Conservation (phyloP, 495 filamentous ascomycete genomes). For the Parmelia sp. region DNA sequence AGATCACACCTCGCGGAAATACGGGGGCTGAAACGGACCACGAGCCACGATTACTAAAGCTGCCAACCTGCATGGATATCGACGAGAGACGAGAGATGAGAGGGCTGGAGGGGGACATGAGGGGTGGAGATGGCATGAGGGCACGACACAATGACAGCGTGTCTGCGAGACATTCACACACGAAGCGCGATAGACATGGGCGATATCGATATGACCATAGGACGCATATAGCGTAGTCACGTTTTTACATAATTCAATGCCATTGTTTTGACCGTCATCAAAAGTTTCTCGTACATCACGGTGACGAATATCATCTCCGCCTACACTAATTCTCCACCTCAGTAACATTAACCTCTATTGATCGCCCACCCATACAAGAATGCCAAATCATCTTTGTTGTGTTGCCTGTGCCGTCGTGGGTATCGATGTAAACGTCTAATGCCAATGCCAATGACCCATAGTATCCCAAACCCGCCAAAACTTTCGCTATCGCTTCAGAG, state of each 20-base stretch:
- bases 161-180: no score
- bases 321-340: no score
- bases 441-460: background rate
- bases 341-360: no score
- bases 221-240: conserved; percentile 1
- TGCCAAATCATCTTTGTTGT: background rate
- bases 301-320: background rate
- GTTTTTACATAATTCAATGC: background rate
- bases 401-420: background rate
- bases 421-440: conserved; percentile 1
- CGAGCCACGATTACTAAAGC: no score
- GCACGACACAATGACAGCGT: background rate
- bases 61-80: background rate
- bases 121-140: background rate
- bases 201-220: background rate
- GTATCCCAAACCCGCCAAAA: background rate
- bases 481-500: background rate
- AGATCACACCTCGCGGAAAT: no score
- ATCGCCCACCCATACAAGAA: no score
- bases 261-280: background rate
- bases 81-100: background rate
- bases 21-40: no score
- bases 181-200: background rate
- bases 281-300: background rate
- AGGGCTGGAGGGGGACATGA: no score